These are phyloP conservation scores for Biancaea sappan DNA, from an alignment of 306 rosid species.

Conservation along the genomic window DNA sequence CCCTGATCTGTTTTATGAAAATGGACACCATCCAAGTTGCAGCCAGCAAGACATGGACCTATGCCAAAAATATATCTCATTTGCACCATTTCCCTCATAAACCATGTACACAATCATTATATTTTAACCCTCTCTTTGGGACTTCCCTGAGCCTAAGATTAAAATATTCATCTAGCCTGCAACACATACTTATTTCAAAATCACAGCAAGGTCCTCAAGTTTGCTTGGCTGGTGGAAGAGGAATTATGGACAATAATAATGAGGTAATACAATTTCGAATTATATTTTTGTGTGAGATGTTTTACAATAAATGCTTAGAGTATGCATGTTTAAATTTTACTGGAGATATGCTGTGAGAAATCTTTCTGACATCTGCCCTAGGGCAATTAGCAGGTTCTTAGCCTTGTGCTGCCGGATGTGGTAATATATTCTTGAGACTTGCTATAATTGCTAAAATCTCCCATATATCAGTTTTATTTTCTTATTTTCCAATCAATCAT, in stretches of 20 bases:
- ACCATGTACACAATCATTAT: conserved; percentile 21
- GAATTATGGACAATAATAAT: conserved; percentile 43
- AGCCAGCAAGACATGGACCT: conserved; percentile 43
- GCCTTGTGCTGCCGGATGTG: neutral
- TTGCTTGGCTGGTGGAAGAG: conserved; percentile 57
- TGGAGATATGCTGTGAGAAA: neutral
- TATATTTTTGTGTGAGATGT: neutral
- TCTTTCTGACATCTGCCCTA: neutral
- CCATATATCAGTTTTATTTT: neutral
- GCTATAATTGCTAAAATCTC: neutral
- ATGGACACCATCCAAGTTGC: conserved; percentile 54
- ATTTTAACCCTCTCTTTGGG: neutral
- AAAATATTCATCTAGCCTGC: conserved; percentile 31
- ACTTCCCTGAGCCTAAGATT: conserved; percentile 1
- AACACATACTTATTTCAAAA: conserved; percentile 28
- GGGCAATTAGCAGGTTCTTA: neutral
- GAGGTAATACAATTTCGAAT: conserved; percentile 49
- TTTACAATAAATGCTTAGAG: neutral
- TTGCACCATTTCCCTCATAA: conserved; percentile 29
- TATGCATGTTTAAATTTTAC: neutral
- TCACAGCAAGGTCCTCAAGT: conserved; percentile 36
- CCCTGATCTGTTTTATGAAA: conserved; percentile 32
- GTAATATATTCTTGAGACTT: neutral
- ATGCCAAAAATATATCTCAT: conserved; percentile 34
- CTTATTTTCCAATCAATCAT: neutral